Evolutionary conservation across 2,329 filamentous ascomycete species (phyloP), one percentile per base, ranked within the genome.

Genomic region (Coleophoma eucalyptorum): DNA sequence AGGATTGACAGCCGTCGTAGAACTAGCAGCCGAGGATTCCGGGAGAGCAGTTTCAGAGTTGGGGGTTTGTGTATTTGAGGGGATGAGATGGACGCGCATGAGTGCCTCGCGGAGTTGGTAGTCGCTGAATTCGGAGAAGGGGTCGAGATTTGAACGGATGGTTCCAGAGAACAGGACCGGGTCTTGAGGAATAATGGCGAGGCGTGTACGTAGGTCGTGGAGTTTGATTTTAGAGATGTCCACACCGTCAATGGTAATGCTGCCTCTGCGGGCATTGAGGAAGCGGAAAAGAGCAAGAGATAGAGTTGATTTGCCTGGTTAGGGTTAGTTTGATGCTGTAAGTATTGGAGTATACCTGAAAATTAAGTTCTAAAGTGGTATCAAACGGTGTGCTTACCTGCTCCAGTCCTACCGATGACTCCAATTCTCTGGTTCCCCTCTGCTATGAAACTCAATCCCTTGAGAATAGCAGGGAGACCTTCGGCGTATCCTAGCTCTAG

Each of bases 401-500:
- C 49, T 5, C 49, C 49, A 3, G 49, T 51, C n/a, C 49, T 31
- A 6, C 49, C 49, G 13, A 51, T 26, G 16, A 51, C 34, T 10
- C 59, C 61, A 44, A 63, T 52, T 34, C 60, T 46, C 69, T 90
- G 79, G 55, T 84, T 84, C 49, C 78, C 74, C 34, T 81, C 74
- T 15, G 89, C 78, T 13, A 69, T 72, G 65, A 91, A 90, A 5
- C 73, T 82, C 18, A 91, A 69, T 0, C 83, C 83, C 63, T 81
- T 87, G 7, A 91, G 71, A 0, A 90, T 84, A 0, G 85, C 78
- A 0, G 84, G 83, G 0, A 91, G 72, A 53, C 88, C 86, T 0
- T 79, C 71, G 0, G 86, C 87, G 64, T 92, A 92, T 16, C 75
- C 72, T 20, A 89, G 83, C 0, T 85, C 84, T 0, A 94, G 74